phyloP scores from a whole-genome alignment of 2,329 filamentous ascomycete genomes.

The Penicillium olsonii region DNA sequence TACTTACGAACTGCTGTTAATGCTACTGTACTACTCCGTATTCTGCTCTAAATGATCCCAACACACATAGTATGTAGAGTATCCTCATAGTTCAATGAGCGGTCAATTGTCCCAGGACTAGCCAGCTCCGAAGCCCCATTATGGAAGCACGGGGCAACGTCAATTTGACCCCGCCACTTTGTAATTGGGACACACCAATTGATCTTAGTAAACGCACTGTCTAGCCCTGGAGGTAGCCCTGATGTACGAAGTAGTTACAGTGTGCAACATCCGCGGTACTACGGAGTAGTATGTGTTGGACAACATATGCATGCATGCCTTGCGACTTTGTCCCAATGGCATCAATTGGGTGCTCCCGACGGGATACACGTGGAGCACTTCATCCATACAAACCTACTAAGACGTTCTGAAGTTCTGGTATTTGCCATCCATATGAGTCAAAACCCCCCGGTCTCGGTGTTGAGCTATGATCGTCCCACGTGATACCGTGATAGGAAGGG shows the following conservation, averaged over 20 bases:
- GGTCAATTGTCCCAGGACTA: not conserved
- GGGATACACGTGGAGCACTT: too few relatives aligned
- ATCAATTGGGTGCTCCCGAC: too few relatives aligned
- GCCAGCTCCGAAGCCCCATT: not conserved
- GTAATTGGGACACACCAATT: too few relatives aligned
- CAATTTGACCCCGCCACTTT: constrained; percentile 8
- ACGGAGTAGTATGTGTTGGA: not conserved
- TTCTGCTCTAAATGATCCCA: not conserved
- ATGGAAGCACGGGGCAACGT: constrained; percentile 1
- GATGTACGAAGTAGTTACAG: too few relatives aligned
- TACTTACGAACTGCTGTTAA: too few relatives aligned
- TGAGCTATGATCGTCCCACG: constrained; percentile 11
- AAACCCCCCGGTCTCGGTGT: constrained; percentile 7
- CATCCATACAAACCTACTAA: too few relatives aligned
- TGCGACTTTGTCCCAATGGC: not conserved
- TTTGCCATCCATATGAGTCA: not conserved
- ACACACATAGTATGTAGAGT: not conserved
- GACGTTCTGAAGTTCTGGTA: too few relatives aligned
- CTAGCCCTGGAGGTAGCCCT: too few relatives aligned
- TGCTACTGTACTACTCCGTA: not conserved
- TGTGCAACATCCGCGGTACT: not conserved
- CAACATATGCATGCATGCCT: not conserved
- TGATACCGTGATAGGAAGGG: constrained; percentile 9
- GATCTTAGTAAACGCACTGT: too few relatives aligned
- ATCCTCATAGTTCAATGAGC: not conserved